Evolutionary conservation across 768 basidiomycete species (phyloP).

Genomic region (Termitomyces sp.): DNA sequence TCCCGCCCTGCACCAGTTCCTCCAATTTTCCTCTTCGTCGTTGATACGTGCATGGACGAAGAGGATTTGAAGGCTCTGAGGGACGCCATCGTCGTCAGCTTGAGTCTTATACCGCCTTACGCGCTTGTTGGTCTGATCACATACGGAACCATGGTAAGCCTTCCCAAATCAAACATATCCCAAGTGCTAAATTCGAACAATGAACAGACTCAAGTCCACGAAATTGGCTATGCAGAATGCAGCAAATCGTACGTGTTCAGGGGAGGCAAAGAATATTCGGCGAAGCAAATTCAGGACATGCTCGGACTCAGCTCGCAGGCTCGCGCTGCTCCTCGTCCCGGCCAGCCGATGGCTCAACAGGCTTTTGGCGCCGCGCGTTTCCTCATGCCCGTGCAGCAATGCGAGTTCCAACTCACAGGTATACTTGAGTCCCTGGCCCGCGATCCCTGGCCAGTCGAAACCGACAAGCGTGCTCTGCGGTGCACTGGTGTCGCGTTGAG

Average conservation of each 20-base stretch:
- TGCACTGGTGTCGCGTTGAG: constrained; percentile 95
- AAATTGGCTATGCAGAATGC: constrained; percentile 94
- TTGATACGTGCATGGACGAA: constrained; percentile 95
- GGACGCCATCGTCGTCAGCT: constrained; percentile 91
- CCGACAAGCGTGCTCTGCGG: constrained; percentile 87
- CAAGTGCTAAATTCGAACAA: neutral
- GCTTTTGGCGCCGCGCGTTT: constrained; percentile 87
- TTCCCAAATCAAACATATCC: neutral
- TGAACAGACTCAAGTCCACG: constrained; percentile 92
- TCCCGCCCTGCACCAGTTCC: constrained; percentile 87
- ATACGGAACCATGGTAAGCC: constrained; percentile 89
- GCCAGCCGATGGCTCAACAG: constrained; percentile 76
- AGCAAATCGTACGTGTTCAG: constrained; percentile 99
- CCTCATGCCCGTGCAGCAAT: constrained; percentile 86
- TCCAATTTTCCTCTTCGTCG: constrained; percentile 94
- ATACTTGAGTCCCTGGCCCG: constrained; percentile 84
- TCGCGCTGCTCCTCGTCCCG: constrained; percentile 83
- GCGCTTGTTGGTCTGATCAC: constrained; percentile 96
- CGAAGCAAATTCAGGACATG: constrained; percentile 99
- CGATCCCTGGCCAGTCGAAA: constrained; percentile 97
- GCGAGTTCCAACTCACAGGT: constrained; percentile 94
- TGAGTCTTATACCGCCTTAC: constrained; percentile 89
- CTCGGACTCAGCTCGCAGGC: constrained; percentile 79
- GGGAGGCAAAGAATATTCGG: constrained; percentile 92
- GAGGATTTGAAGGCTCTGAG: constrained; percentile 95